These are phyloP conservation scores for Mangifera indica DNA, from an alignment of 345 rosid species.

Conservation along the genomic window DNA sequence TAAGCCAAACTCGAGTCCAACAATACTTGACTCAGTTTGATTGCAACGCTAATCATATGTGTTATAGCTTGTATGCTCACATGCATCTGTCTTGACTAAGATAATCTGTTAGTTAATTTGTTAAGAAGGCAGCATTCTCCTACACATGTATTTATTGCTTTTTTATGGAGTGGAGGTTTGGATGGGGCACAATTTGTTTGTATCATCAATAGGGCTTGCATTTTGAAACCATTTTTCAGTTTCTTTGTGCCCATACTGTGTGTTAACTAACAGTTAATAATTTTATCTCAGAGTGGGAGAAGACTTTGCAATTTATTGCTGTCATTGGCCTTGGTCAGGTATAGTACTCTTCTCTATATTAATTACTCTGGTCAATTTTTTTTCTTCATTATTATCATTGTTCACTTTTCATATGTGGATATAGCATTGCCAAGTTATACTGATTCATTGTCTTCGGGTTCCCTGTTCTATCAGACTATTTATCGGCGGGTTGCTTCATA, in stretches of 20 bases:
- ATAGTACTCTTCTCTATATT: constrained; percentile 17
- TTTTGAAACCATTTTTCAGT: neutral
- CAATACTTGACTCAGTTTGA: too few species aligned
- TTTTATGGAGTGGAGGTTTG: neutral
- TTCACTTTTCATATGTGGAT: constrained; percentile 8
- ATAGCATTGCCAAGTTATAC: neutral
- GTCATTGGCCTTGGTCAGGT: constrained; percentile 75
- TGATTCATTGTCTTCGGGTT: constrained; percentile 12
- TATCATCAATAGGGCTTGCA: neutral
- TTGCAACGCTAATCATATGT: neutral
- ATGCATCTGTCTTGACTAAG: neutral
- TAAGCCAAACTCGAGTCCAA: too few species aligned
- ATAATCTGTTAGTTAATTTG: neutral
- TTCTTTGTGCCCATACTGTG: constrained; percentile 1
- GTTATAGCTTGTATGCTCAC: neutral
- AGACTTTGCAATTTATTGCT: constrained; percentile 75
- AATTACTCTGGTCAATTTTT: constrained; percentile 8
- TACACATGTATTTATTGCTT: neutral
- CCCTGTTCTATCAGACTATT: constrained; percentile 49
- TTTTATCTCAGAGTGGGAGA: constrained; percentile 81
- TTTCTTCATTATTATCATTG: neutral
- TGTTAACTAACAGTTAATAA: constrained; percentile 16
- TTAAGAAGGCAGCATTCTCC: neutral
- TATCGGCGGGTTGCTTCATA: constrained; percentile 67
- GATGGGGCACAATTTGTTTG: neutral